Conservation (phyloP, 2,329 filamentous ascomycete genomes). For the Aspergillus sp. region DNA sequence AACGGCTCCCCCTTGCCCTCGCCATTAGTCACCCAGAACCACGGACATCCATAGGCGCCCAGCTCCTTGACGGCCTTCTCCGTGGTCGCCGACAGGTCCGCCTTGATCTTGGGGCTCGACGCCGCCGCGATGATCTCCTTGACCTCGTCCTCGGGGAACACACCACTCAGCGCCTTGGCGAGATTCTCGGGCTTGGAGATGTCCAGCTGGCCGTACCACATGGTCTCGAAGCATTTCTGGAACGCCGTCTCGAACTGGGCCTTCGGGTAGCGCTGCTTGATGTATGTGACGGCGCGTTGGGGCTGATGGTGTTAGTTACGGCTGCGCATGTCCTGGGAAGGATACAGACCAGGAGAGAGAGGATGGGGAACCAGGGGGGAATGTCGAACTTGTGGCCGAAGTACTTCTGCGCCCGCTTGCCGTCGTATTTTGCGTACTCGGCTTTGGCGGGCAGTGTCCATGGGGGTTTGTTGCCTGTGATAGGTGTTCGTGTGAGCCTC, state of each 20-base stretch:
- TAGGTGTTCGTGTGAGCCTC: conserved; percentile 43
- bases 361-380: conserved; percentile 54
- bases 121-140: conserved; percentile 56
- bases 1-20: conserved; percentile 64
- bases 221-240: conserved; percentile 55
- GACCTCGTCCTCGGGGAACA: conserved; percentile 50
- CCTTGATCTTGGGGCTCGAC: conserved; percentile 50
- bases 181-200: conserved; percentile 60
- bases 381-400: conserved; percentile 46
- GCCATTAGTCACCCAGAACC: conserved; percentile 62
- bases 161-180: conserved; percentile 21
- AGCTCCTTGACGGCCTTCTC: conserved; percentile 56
- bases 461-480: conserved; percentile 60
- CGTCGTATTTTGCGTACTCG: conserved; percentile 54
- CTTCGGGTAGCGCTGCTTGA: conserved; percentile 58
- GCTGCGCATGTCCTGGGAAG: conserved; percentile 22
- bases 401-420: conserved; percentile 50
- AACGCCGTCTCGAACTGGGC: conserved; percentile 55
- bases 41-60: conserved; percentile 75
- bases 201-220: conserved; percentile 63
- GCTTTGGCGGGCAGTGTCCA: conserved; percentile 70
- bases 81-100: conserved; percentile 58
- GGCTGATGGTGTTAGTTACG: conserved; percentile 44
- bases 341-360: conserved; percentile 51
- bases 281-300: conserved; percentile 64